Percentiles rank a stretch among this genome's conserved stretches.
phyloP scores from a whole-genome alignment of 768 basidiomycete species.

The Royoungia palumana region DNA sequence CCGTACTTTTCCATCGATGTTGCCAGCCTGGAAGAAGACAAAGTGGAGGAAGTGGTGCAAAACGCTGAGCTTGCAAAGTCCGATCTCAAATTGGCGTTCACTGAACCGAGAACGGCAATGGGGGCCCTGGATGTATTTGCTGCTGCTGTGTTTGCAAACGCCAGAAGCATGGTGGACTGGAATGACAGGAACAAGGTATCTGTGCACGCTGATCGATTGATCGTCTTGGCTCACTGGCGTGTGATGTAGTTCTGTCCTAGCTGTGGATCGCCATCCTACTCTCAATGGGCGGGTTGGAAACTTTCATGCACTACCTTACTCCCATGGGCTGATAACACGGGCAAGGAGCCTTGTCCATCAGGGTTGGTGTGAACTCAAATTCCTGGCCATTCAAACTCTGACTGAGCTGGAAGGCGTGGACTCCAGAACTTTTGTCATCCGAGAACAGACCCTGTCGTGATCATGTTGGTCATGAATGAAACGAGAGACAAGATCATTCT shows the following conservation, averaged over 20 bases:
- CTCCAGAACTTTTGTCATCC: constrained; percentile 85
- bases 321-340: constrained; percentile 68
- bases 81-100: constrained; percentile 50
- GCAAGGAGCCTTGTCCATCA: constrained; percentile 66
- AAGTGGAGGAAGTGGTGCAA: constrained; percentile 43
- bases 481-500: constrained; percentile 81
- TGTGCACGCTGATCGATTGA: not conserved
- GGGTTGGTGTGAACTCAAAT: constrained; percentile 44
- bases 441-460: constrained; percentile 85
- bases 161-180: constrained; percentile 88
- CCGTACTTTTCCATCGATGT: constrained; percentile 86
- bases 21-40: constrained; percentile 44
- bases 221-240: not conserved
- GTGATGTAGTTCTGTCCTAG: constrained; percentile 77
- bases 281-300: constrained; percentile 97
- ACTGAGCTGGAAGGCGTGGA: constrained; percentile 54
- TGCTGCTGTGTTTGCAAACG: constrained; percentile 74
- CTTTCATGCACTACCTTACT: constrained; percentile 71
- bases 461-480: constrained; percentile 82
- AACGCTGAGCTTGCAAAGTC: constrained; percentile 34
- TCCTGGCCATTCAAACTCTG: constrained; percentile 3
- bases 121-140: constrained; percentile 57
- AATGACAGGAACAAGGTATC: constrained; percentile 81
- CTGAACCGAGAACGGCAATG: constrained; percentile 61
- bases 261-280: constrained; percentile 78